Evolutionary conservation across 257 asterid genomes (phyloP).

Genomic region (Thymus quinquecostatus): DNA sequence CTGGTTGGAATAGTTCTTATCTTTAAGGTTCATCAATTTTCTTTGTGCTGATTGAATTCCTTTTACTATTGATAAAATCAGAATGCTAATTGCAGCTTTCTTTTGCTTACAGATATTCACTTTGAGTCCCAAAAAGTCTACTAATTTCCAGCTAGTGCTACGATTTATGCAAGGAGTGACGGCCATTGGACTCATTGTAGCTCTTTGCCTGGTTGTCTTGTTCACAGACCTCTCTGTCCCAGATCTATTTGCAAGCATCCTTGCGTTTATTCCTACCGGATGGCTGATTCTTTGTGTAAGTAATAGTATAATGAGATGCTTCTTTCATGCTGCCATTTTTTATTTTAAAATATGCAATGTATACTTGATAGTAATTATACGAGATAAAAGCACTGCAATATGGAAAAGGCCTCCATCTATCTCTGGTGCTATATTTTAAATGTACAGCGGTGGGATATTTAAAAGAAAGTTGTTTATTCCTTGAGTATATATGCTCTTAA

Average conservation of each 20-base stretch:
- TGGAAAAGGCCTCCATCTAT: neutral
- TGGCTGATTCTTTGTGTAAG: conserved; percentile 90
- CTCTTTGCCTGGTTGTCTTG: conserved; percentile 68
- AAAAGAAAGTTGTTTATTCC: neutral
- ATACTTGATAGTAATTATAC: neutral
- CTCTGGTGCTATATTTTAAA: neutral
- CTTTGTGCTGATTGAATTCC: conserved; percentile 10
- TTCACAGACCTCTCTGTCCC: conserved; percentile 68
- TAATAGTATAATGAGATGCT: conserved; percentile 25
- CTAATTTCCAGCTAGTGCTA: conserved; percentile 86
- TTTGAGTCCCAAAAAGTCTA: conserved; percentile 77
- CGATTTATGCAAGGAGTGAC: conserved; percentile 93
- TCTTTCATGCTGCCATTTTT: conserved; percentile 6
- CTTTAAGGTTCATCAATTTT: conserved; percentile 67
- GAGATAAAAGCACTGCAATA: neutral
- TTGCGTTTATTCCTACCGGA: conserved; percentile 96
- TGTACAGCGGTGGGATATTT: too few relatives aligned
- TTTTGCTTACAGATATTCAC: conserved; percentile 68
- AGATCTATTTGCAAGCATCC: conserved; percentile 91
- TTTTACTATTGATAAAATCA: neutral
- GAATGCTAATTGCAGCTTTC: conserved; percentile 23
- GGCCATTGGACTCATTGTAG: conserved; percentile 81
- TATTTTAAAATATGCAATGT: neutral
- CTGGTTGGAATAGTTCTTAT: conserved; percentile 79
- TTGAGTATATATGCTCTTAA: neutral